Base-by-base conservation (phyloP, 2,329 filamentous ascomycete species). In the Colletotrichum lupini region DNA sequence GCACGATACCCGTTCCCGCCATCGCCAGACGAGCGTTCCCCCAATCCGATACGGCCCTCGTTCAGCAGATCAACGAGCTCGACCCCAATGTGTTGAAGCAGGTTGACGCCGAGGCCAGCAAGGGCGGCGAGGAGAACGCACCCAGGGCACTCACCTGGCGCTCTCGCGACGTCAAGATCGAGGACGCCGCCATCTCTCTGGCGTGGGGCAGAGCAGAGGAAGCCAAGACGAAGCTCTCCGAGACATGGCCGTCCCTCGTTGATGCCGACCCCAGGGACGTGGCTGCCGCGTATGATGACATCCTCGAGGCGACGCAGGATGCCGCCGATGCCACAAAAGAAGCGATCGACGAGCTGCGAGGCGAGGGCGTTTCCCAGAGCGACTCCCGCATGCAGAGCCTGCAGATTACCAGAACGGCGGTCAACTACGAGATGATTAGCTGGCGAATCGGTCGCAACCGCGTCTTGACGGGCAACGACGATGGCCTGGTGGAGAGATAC, bases 391-490 rank as follows among this genome's bases (percentile, higher is more conserved):
- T 99, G 92, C 97, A 99, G 83, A 92, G 95, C 77, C 86, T 99
- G 58, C 95, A 98, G 77, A 93, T 99, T 72, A 97, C 95, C 4
- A 93, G 94, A 74, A 97, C 97, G 0, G 95, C 96, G 1, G 94
- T 98, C 69, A 97, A 97, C 82, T 98, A 97, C 81, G 94, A 94
- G 76, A 91, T 98, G 82, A 93, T 99, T 69, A 95, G 94, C 79
- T 98, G 95, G 95, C 90, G 97, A 81, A 94, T 98, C 75, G 96
- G 96, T 30, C 92, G 97, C 60, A 98, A 99, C 82, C 89, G 97
- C 67, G 93, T 98, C 0, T 85, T 99, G 74, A 94, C 95, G 64
- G 95, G 96, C n/a, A 85, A 90, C 7, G 88, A 93, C 67, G 96
- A 98, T 77, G 96, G 96, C 3, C 88, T 94, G 19, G 82, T 88